Evolutionary conservation across 441 rosid genomes (phyloP), one percentile per base, ranked within the genome.

Genomic region (Erodium moschatum): DNA sequence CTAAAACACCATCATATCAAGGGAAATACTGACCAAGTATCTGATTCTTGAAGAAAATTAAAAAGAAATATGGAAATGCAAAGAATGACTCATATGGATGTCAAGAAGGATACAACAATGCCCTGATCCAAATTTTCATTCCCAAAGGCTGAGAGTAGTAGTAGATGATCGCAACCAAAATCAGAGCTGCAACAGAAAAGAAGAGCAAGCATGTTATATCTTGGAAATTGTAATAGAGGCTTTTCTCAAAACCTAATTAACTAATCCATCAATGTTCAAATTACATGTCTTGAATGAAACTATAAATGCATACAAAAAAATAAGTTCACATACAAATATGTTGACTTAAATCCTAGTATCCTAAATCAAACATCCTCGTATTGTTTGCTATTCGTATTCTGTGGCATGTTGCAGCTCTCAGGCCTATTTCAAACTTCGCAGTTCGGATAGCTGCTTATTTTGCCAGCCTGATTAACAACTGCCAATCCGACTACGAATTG

Each of bases 81-180:
- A 24, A 24, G 27, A 24, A 24, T 24, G 27, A 24, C 2, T 2
- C 1, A 24, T 24, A 24, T 24, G 27, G 27, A 24, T 24, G 27
- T 24, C 27, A 65, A 70, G 79, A 48, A 87, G 97, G 94, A 86
- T 89, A 93, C 97, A 91, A 33, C 44, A 93, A 82, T 33, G 96
- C 82, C 76, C 85, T 85, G 83, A 79, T 64, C 91, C 96, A 89
- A 31, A 90, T 79, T 61, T 70, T 69, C 16, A 74, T 67, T 68
- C 85, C 80, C 64, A 90, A 70, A 7, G 91, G 91, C 72, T 83
- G 88, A 2, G 91, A 89, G 69, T 44, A 90, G 77, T 85, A 79
- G 83, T 93, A 90, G 73, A 91, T 89, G 52, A 84, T 75, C 65
- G 92, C 89, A 70, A 93, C 91, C 75, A 93, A 82, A 71, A 93